phyloP scores from a whole-genome alignment of 305 asterid genomes.

The Fraxinus nigra region DNA sequence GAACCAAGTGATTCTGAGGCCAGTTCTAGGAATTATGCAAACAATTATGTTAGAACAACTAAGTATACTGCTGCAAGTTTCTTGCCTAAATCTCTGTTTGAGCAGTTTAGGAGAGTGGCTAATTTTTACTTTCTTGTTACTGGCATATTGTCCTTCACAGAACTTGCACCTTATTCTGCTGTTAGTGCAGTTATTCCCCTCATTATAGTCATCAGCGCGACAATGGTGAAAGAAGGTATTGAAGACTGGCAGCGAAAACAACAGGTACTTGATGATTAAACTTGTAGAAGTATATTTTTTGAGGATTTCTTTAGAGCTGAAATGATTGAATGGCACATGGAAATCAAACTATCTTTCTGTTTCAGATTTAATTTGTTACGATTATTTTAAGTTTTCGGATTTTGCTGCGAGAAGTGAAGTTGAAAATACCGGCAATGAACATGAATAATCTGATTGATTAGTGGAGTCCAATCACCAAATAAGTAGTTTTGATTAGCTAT shows the following conservation, averaged over 20 bases:
- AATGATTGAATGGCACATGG: neutral
- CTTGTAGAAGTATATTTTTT: neutral
- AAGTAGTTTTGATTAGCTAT: neutral
- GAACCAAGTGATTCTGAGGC: conserved; percentile 54
- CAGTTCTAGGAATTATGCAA: conserved; percentile 36
- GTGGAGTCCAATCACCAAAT: neutral
- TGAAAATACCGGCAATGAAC: neutral
- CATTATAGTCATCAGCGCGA: conserved; percentile 64
- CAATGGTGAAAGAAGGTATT: conserved; percentile 87
- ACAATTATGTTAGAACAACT: conserved; percentile 78
- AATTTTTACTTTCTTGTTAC: conserved; percentile 77
- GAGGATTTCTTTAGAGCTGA: neutral
- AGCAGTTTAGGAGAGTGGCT: conserved; percentile 55
- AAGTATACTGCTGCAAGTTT: conserved; percentile 78
- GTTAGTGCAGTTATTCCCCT: conserved; percentile 78
- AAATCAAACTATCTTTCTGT: neutral
- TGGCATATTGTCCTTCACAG: conserved; percentile 70
- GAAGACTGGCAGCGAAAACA: conserved; percentile 81
- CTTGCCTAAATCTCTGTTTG: conserved; percentile 49
- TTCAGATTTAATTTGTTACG: neutral
- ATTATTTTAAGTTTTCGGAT: conserved; percentile 1
- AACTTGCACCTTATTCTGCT: conserved; percentile 67
- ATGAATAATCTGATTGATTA: neutral
- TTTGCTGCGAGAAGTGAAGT: neutral
- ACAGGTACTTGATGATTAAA: conserved; percentile 52